Base-by-base conservation (phyloP, 2,329 filamentous ascomycete genomes). In the Orbilia oligospora region DNA sequence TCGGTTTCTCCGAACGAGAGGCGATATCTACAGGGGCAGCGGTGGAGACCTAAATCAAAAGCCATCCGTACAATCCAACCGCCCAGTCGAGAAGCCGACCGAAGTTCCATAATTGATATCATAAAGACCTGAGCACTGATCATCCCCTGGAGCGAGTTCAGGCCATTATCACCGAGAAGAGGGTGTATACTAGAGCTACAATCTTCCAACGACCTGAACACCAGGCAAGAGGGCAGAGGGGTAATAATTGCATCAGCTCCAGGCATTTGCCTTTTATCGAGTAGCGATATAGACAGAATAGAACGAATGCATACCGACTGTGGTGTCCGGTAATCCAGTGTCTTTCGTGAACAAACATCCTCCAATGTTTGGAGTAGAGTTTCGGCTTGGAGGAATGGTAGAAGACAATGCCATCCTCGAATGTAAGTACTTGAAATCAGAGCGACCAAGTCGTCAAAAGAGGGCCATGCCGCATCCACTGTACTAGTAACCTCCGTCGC, bases 21-120 rank as follows among this genome's bases (percentile, higher is more conserved):
- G 0, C 86, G 83, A 71, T 86, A 89, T 0, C 88, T 85, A 4
- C 84, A 84, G 0, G 88, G 88, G 68, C 88, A 90, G 1, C 88
- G 86, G 82, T 90, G 88, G n/a, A 90, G 84, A 0, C 88, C 88
- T 1, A 89, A 83, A 56, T 90, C 88, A 53, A 88, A 88, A 0
- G 87, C 87, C 81, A 88, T 88, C 3, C 88, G 86, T 5, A 87
- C 87, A 3, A 89, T 86, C 1, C 89, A 83, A 0, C 88, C 88
- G 0, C 88, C 87, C 0, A 90, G 81, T 3, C 88, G 85, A 0
- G 88, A 89, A 0, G 88, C 88, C 14, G 87, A 87, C 76, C 89
- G 89, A 8, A 89, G 84, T 4, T 87, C 87, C 5, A 90, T 84
- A 83, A 89, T 88, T 0, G 87, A 89, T 0, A 88, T 84, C 0